A percentile compares a stretch with the other conserved stretches of the same genome.
Conservation (phyloP, 495 filamentous ascomycete genomes). For the Hyaloscypha variabilis region DNA sequence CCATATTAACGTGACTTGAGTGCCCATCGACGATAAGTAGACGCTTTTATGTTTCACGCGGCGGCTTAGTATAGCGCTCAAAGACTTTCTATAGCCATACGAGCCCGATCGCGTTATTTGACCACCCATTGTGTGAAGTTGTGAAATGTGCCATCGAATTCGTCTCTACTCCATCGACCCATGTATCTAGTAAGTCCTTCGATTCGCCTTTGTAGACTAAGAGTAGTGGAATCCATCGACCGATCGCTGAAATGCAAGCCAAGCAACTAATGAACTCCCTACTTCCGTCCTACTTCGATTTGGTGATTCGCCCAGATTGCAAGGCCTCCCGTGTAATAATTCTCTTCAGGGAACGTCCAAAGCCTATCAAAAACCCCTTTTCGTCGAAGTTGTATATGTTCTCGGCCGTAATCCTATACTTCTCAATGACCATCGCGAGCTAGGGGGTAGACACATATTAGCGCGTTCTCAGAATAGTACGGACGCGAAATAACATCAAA, state of each 20-base stretch:
- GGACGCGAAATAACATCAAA: conserved; percentile 19
- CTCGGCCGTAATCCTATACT: neutral
- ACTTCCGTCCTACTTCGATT: neutral
- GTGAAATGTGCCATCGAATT: neutral
- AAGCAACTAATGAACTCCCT: conserved; percentile 2
- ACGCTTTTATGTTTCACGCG: neutral
- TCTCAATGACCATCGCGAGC: conserved; percentile 1
- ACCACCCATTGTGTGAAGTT: neutral
- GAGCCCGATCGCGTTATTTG: neutral
- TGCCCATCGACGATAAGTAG: conserved; percentile 22
- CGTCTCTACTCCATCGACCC: neutral
- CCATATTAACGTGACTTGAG: conserved; percentile 24
- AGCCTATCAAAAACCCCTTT: conserved; percentile 11
- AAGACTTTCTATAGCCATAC: conserved; percentile 12
- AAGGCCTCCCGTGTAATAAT: neutral
- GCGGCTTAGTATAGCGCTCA: conserved; percentile 7
- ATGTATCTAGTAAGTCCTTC: neutral
- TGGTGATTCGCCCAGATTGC: neutral
- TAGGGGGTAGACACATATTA: conserved; percentile 1
- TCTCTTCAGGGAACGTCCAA: neutral
- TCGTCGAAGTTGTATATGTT: too few species aligned
- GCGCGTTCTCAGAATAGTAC: neutral
- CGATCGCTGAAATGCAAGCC: neutral
- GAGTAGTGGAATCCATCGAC: neutral
- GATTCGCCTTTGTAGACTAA: neutral